These are phyloP conservation scores for Cladosporium sp. DNA, from an alignment of 2,329 filamentous ascomycete genomes.

Conservation along the genomic window DNA sequence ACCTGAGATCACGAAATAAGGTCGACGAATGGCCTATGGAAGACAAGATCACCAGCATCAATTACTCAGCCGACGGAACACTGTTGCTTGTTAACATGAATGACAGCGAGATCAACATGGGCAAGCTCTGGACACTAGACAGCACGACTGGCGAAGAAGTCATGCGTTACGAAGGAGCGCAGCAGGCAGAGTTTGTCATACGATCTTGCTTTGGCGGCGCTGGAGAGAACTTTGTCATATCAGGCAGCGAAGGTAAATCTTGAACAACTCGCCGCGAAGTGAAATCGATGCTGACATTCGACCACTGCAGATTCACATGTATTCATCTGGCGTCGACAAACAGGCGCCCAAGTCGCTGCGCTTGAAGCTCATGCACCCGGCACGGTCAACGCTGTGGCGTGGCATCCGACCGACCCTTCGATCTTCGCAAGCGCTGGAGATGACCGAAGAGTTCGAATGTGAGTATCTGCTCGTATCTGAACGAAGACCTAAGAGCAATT, in stretches of 20 bases:
- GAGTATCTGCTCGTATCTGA: slow-evolving; percentile 34
- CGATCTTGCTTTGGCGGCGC: slow-evolving; percentile 82
- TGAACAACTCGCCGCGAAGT: neutral
- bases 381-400: slow-evolving; percentile 80
- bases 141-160: slow-evolving; percentile 68
- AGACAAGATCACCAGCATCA: slow-evolving; percentile 70
- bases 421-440: slow-evolving; percentile 92
- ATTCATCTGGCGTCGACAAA: slow-evolving; percentile 87
- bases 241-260: slow-evolving; percentile 75
- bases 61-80: slow-evolving; percentile 74
- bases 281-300: neutral
- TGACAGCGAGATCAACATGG: slow-evolving; percentile 41
- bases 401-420: slow-evolving; percentile 77
- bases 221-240: slow-evolving; percentile 84
- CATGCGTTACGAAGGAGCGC: slow-evolving; percentile 70
- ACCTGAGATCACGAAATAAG: slow-evolving; percentile 60
- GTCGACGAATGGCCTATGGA: slow-evolving; percentile 64
- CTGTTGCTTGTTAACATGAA: slow-evolving; percentile 78
- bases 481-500: neutral
- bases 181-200: slow-evolving; percentile 73
- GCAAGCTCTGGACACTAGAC: slow-evolving; percentile 74
- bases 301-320: slow-evolving; percentile 57
- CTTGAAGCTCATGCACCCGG: slow-evolving; percentile 70
- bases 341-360: slow-evolving; percentile 69
- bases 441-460: slow-evolving; percentile 82